phyloP scores from a whole-genome alignment of 352 stramenopile genomes.

The Globisporangium nagaii region DNA sequence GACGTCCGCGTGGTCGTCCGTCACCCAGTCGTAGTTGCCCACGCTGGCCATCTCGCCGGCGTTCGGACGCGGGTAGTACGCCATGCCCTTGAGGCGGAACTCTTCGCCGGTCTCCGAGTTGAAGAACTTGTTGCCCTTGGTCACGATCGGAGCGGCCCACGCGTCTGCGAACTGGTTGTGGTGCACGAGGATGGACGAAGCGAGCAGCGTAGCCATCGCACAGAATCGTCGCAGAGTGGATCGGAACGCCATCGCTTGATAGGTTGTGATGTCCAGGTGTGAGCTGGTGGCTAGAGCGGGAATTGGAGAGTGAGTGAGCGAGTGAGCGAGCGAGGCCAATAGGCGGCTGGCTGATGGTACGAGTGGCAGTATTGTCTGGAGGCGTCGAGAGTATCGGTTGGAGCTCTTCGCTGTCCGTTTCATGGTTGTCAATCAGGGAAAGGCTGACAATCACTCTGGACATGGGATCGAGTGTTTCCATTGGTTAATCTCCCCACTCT shows the following conservation, averaged over 20 bases:
- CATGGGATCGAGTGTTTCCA: neutral
- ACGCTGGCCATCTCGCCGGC: slow-evolving; percentile 39
- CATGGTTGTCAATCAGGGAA: neutral
- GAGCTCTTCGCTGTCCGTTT: neutral
- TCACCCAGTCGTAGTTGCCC: slow-evolving; percentile 56
- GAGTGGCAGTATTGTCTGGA: no score
- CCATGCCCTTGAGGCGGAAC: slow-evolving; percentile 68
- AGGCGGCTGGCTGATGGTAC: no score
- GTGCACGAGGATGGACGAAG: neutral
- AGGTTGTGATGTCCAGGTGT: neutral
- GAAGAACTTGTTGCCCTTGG: slow-evolving; percentile 85
- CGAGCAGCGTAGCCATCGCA: neutral
- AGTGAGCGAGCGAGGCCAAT: no score
- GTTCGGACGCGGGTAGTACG: slow-evolving; percentile 68
- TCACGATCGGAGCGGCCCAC: slow-evolving; percentile 45
- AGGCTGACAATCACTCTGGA: neutral
- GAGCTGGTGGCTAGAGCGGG: neutral
- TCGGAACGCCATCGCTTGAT: slow-evolving; percentile 6
- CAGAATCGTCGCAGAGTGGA: neutral
- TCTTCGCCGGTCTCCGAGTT: slow-evolving; percentile 55
- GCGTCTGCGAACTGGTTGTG: slow-evolving; percentile 12
- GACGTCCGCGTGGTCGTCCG: slow-evolving; percentile 50
- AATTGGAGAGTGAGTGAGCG: neutral
- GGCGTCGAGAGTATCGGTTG: neutral
- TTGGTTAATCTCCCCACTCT: neutral